Evolutionary conservation across 768 basidiomycete species (phyloP).

Genomic region (Tricholoma flavovirens): DNA sequence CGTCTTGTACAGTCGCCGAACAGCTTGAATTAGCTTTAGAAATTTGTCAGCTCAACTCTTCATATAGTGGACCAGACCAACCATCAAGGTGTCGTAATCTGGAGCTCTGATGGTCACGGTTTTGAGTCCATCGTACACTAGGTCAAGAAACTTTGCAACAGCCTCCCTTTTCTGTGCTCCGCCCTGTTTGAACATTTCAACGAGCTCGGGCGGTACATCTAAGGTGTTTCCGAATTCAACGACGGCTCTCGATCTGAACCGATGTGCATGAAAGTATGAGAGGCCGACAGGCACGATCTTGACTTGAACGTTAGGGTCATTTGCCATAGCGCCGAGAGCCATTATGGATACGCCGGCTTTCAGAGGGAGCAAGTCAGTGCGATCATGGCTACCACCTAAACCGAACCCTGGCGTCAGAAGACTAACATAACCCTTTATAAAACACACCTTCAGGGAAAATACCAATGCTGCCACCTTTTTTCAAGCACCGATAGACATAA

Average conservation of each 20-base stretch:
- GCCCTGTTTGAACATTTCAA: slow-evolving; percentile 88
- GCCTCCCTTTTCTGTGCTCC: slow-evolving; percentile 87
- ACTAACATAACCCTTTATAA: neutral
- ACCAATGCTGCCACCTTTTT: slow-evolving; percentile 85
- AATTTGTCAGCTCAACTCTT: slow-evolving; percentile 3
- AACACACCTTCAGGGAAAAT: slow-evolving; percentile 93
- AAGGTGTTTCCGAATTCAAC: slow-evolving; percentile 93
- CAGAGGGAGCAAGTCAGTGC: slow-evolving; percentile 90
- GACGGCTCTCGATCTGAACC: slow-evolving; percentile 94
- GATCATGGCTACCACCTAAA: slow-evolving; percentile 94
- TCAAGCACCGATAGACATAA: slow-evolving; percentile 82
- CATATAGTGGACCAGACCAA: slow-evolving; percentile 26
- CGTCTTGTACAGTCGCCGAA: slow-evolving; percentile 86
- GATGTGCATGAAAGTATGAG: slow-evolving; percentile 71
- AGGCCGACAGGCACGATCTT: slow-evolving; percentile 87
- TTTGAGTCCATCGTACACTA: slow-evolving; percentile 90
- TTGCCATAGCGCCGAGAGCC: slow-evolving; percentile 97
- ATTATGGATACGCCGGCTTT: slow-evolving; percentile 98
- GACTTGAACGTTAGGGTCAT: slow-evolving; percentile 78
- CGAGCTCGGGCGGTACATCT: slow-evolving; percentile 84
- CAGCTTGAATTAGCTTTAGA: slow-evolving; percentile 87
- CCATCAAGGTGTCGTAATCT: slow-evolving; percentile 98
- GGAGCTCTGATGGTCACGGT: slow-evolving; percentile 94
- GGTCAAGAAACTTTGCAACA: slow-evolving; percentile 79
- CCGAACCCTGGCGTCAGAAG: slow-evolving; percentile 5